A percentile compares a stretch with the other conserved stretches of the same genome.
Evolutionary conservation across 2,329 filamentous ascomycete species (phyloP).

Genomic region (Penicillium frequentans): DNA sequence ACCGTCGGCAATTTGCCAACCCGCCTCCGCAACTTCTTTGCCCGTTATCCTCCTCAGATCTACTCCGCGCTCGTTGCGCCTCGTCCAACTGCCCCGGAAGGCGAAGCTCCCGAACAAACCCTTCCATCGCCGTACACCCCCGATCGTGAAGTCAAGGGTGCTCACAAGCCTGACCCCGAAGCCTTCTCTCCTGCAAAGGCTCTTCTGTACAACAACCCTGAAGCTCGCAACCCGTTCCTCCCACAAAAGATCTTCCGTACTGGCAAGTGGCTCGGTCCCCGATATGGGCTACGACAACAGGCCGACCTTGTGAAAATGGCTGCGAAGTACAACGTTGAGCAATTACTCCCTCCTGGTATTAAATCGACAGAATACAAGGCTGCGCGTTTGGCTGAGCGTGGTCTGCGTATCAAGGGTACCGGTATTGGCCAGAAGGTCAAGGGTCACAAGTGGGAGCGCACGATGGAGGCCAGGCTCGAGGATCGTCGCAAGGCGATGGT

Average conservation of each 20-base stretch:
- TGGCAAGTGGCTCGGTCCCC: conserved; percentile 78
- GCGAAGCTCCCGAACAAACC: conserved; percentile 19
- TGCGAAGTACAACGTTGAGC: conserved; percentile 72
- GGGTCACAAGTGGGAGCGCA: conserved; percentile 90
- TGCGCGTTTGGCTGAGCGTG: conserved; percentile 72
- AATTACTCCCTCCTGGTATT: conserved; percentile 71
- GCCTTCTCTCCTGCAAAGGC: conserved; percentile 32
- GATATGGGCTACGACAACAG: conserved; percentile 81
- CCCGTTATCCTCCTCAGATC: conserved; percentile 74
- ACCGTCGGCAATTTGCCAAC: conserved; percentile 59
- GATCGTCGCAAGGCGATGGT: conserved; percentile 89
- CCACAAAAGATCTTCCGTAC: conserved; percentile 75
- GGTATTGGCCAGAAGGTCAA: conserved; percentile 92
- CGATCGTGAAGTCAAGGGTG: conserved; percentile 44
- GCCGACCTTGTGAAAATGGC: conserved; percentile 89
- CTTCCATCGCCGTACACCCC: conserved; percentile 43
- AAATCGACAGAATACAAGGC: conserved; percentile 72
- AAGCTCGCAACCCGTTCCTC: conserved; percentile 74
- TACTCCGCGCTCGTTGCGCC: conserved; percentile 43
- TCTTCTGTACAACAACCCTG: conserved; percentile 44
- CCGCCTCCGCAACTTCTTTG: conserved; percentile 81
- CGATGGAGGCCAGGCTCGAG: conserved; percentile 79
- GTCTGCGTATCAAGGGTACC: conserved; percentile 84
- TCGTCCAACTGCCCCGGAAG: conserved; percentile 22
- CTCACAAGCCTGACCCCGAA: conserved; percentile 33